phyloP scores from a whole-genome alignment of 495 filamentous ascomycete genomes.

The Immersiella caudata region DNA sequence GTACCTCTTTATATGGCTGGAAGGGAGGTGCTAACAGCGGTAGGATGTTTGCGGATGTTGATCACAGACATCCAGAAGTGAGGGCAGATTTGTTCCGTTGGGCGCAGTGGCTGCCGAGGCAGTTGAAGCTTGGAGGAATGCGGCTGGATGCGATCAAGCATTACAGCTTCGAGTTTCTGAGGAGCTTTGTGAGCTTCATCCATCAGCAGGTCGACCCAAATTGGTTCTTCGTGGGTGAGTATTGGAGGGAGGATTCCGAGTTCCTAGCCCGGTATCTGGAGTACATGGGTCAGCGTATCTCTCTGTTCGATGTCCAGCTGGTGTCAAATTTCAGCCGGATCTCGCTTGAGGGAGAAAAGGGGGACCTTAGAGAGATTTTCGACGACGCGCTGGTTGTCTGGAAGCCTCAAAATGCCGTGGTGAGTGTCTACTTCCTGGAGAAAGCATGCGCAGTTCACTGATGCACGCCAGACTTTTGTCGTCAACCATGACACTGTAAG shows the following conservation, averaged over 20 bases:
- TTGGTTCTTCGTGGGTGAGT: slow-evolving; percentile 74
- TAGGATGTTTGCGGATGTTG: slow-evolving; percentile 69
- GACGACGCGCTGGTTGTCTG: slow-evolving; percentile 60
- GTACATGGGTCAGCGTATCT: slow-evolving; percentile 58
- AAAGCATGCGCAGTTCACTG: background rate
- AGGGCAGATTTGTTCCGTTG: slow-evolving; percentile 64
- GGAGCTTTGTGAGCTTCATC: slow-evolving; percentile 48
- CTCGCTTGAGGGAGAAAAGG: slow-evolving; percentile 41
- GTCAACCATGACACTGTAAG: slow-evolving; percentile 64
- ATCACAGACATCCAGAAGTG: slow-evolving; percentile 69
- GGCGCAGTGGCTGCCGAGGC: slow-evolving; percentile 65
- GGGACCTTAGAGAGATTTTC: slow-evolving; percentile 59
- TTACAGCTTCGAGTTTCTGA: slow-evolving; percentile 67
- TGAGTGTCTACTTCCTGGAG: slow-evolving; percentile 1
- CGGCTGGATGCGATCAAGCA: slow-evolving; percentile 77
- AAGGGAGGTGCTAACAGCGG: background rate
- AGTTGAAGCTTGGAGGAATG: slow-evolving; percentile 65
- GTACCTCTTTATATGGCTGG: background rate
- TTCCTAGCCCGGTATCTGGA: slow-evolving; percentile 62
- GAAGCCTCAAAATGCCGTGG: slow-evolving; percentile 64
- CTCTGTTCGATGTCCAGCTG: slow-evolving; percentile 70
- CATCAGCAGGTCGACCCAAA: slow-evolving; percentile 51
- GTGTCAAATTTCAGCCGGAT: slow-evolving; percentile 64
- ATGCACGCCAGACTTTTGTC: slow-evolving; percentile 45
- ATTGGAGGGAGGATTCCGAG: slow-evolving; percentile 64